Evolutionary conservation across 306 rosid species (phyloP), one percentile per base, ranked within the genome.

Genomic region (Parietaria judaica): DNA sequence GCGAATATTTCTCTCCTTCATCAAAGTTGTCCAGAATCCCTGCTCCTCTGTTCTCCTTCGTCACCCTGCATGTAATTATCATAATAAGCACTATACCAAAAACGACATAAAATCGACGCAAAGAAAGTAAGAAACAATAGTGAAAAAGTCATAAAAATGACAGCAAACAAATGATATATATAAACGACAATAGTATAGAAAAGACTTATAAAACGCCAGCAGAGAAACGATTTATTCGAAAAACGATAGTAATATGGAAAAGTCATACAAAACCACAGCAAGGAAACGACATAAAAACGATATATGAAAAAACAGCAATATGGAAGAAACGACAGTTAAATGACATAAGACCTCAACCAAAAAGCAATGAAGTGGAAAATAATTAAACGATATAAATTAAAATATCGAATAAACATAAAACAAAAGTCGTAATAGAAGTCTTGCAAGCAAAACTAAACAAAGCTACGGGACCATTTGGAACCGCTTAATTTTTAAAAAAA

Each of bases 11-110:
- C 80, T 74, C 66, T 39, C 86, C 86, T 69, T 80, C 86, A 48
- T 64, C 75, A 31, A 67, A 75, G 79, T 92, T 92, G 8, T 88
- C 99, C 60, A 88, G 90, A 73, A 92, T 52, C 72, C 99, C 99
- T 72, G 96, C 96, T 44, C 83, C 60, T 82, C 96, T 86, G 45
- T 86, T 80, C 76, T 88, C 78, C 53, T 88, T 92, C 57, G 64
- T 74, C 64, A 88, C 95, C 95, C 98, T 87, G 44, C 7, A 39
- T 39, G 7, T 39, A 39, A 39, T 39, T 39, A 39, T 3, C 7
- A 39, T 39, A 39, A 39, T 39, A 52, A 35, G 14, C n/a, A 55
- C 59, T 23, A 34, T 34, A 34, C 12, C 35, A 8, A 39, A 39
- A 39, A 39, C 44, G 44, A 39, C 44, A 39, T 39, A 39, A 39